These are phyloP conservation scores for Paulownia fortunei DNA, from an alignment of 257 asterid species.

Conservation along the genomic window DNA sequence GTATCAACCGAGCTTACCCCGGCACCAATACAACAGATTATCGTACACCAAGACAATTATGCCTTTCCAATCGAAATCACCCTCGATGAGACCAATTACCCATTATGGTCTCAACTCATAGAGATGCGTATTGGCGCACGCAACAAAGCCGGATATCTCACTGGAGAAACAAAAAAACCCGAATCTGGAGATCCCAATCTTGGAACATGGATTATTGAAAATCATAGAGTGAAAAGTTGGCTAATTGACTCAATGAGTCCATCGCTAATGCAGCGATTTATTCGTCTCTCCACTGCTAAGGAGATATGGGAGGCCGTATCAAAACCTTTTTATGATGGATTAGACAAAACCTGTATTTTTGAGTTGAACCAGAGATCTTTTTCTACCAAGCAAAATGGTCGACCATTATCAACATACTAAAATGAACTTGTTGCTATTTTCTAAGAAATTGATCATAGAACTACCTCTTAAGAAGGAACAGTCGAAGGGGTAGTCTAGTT, in stretches of 20 bases:
- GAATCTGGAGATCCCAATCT: not conserved
- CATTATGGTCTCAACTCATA: conserved; percentile 8
- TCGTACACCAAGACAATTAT: not conserved
- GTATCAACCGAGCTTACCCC: too few relatives aligned
- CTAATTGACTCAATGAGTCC: conserved; percentile 19
- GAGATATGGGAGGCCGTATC: conserved; percentile 17
- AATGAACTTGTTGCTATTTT: not conserved
- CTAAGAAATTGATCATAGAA: not conserved
- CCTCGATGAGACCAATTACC: not conserved
- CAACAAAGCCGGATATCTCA: not conserved
- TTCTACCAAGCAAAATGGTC: not conserved
- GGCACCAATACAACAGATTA: not conserved
- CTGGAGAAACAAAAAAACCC: not conserved
- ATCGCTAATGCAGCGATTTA: not conserved
- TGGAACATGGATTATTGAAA: not conserved
- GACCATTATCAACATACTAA: not conserved
- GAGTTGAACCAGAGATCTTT: not conserved
- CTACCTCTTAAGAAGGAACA: not conserved
- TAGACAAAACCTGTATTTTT: not conserved
- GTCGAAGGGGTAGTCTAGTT: not conserved
- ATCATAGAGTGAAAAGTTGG: conserved; percentile 22
- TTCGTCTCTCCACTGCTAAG: not conserved
- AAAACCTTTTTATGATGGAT: conserved; percentile 9
- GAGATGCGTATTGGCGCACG: conserved; percentile 1
- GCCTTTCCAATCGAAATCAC: not conserved